A percentile compares a stretch with the other conserved stretches of the same genome.
These are phyloP conservation scores for Rhodotorula mucilaginosa DNA, from an alignment of 1,284 basidiomycete genomes.

Conservation along the genomic window DNA sequence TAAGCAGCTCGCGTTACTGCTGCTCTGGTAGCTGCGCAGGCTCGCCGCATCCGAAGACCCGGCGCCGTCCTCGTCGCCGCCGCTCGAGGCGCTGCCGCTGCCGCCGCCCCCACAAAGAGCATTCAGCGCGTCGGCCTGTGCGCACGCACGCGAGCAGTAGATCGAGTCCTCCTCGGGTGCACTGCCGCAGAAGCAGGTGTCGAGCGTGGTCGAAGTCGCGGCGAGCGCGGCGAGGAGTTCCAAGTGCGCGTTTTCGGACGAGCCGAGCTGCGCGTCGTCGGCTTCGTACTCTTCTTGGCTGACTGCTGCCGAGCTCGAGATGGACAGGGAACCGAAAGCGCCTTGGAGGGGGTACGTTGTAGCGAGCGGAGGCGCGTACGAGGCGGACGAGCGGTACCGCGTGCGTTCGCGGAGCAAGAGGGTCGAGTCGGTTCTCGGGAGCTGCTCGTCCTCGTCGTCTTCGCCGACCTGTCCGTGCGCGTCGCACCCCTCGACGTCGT, in stretches of 20 bases:
- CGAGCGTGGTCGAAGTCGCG: conserved; percentile 15
- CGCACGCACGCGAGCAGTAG: conserved; percentile 34
- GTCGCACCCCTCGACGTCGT: no score
- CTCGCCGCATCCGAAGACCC: not conserved
- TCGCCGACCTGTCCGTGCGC: no score
- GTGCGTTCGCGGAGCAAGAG: conserved; percentile 20
- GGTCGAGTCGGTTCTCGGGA: conserved; percentile 3
- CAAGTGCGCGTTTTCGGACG: conserved; percentile 11
- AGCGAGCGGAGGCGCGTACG: not conserved
- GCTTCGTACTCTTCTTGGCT: conserved; percentile 1
- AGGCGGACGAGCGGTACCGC: conserved; percentile 29
- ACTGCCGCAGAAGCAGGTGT: conserved; percentile 37
- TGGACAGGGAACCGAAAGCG: conserved; percentile 4
- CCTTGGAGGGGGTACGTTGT: not conserved
- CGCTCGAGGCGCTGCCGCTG: conserved; percentile 6
- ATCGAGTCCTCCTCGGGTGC: conserved; percentile 34
- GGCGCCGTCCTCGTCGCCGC: conserved; percentile 15
- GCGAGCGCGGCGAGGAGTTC: conserved; percentile 23
- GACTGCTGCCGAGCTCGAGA: not conserved
- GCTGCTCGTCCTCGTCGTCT: not conserved
- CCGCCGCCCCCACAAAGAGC: conserved; percentile 24
- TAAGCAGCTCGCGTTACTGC: conserved; percentile 7
- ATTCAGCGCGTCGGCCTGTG: conserved; percentile 34
- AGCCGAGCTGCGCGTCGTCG: not conserved
- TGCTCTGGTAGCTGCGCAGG: conserved; percentile 6